phyloP scores from a whole-genome alignment of 306 rosid species.

The Carpinus fangiana region DNA sequence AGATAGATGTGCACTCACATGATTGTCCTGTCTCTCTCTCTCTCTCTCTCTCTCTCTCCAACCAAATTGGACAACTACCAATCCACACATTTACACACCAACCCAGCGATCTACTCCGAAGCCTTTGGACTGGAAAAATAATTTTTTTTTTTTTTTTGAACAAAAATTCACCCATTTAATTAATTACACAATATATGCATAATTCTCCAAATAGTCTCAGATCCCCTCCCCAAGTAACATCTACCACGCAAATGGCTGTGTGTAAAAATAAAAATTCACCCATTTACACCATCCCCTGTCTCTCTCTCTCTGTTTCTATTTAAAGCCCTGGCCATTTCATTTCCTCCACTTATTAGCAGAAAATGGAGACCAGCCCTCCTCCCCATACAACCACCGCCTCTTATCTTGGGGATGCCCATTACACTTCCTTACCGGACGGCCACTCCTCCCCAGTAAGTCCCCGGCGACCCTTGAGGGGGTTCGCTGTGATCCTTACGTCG shows the following conservation, averaged over 20 bases:
- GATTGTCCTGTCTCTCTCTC: not conserved
- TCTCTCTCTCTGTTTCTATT: not conserved
- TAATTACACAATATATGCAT: too few relatives aligned
- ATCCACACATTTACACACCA: not conserved
- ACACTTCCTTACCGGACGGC: conserved; percentile 37
- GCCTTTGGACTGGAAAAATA: not conserved
- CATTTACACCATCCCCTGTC: not conserved
- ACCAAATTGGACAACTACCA: conserved; percentile 37
- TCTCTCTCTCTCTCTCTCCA: not conserved
- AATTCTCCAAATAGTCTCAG: not conserved
- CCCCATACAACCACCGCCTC: not conserved
- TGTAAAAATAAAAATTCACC: too few relatives aligned
- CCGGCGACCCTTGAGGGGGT: conserved; percentile 31
- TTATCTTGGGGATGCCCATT: conserved; percentile 27
- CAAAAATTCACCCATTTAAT: too few relatives aligned
- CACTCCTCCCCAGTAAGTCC: conserved; percentile 8
- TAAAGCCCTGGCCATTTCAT: not conserved
- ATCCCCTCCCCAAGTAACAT: not conserved
- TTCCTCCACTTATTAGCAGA: not conserved
- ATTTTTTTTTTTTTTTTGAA: too few relatives aligned
- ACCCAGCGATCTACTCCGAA: not conserved
- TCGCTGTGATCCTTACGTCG: conserved; percentile 25
- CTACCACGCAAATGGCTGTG: not conserved
- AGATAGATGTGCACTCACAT: not conserved
- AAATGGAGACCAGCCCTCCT: conserved; percentile 26